Percentiles rank a stretch among this genome's conserved stretches.
Conservation (phyloP, 169 alveolate species). For the Plasmodium gaboni region DNA sequence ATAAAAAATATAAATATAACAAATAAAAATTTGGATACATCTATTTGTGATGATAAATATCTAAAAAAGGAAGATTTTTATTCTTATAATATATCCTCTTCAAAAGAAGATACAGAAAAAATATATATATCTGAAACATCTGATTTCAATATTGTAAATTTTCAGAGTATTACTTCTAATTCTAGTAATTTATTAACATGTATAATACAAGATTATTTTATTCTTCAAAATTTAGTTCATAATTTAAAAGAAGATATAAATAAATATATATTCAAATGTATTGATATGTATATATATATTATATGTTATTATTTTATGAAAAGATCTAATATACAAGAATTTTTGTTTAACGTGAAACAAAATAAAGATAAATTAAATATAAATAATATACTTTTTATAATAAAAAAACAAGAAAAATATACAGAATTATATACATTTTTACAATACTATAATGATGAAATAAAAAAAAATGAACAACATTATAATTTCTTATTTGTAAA, state of each 20-base stretch:
- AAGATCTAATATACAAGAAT: conserved; percentile 45
- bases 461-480: conserved; percentile 10
- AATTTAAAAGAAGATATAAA: conserved; percentile 59
- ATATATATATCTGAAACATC: conserved; percentile 1
- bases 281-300: conserved; percentile 63
- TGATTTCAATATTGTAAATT: conserved; percentile 53
- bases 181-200: conserved; percentile 35
- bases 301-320: conserved; percentile 62
- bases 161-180: conserved; percentile 46
- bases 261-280: conserved; percentile 46
- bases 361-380: conserved; percentile 33
- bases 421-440: conserved; percentile 33
- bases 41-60: conserved; percentile 6
- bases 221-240: conserved; percentile 23
- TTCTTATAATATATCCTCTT: no score
- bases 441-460: conserved; percentile 39
- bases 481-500: conserved; percentile 21
- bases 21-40: conserved; percentile 1
- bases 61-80: not conserved
- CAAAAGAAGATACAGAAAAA: conserved; percentile 2
- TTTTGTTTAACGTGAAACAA: conserved; percentile 20
- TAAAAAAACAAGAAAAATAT: conserved; percentile 67
- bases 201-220: conserved; percentile 38
- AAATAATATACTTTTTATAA: conserved; percentile 49
- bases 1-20: not conserved